Evolutionary conservation across 805 yeast species (phyloP), one percentile per base, ranked within the genome.

Genomic region (Ogataea sp.): DNA sequence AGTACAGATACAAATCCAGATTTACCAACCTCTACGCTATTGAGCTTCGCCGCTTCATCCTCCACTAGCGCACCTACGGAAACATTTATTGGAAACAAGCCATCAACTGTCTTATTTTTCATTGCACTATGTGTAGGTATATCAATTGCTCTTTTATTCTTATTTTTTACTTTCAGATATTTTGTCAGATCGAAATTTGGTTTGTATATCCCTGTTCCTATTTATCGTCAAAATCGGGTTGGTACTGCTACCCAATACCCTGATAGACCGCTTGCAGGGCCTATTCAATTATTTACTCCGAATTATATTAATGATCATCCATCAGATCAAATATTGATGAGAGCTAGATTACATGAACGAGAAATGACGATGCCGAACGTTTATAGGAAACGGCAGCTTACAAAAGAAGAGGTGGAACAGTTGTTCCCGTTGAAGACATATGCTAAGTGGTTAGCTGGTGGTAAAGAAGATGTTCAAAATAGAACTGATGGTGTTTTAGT

Each of bases 111-210:
- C 27, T 59, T 80, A 24, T 80, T 80, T 56, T 76, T 78, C 56
- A 58, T 80, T 11, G 83, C 85, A 1, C 64, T 80, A 27, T 73
- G 80, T 1, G 73, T 78, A 13, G 85, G 84, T 3, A 70, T 77
- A 11, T 51, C 70, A 18, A 76, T 78, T 30, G 83, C 83, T 5
- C 17, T 65, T 0, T 52, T 76, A 21, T 76, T 80, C 48, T 46
- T 77, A 8, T 77, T 77, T 57, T 78, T 80, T 65, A 74, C 84
- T 10, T 51, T 74, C 38, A 59, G 83, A 36, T 78, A 80, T 53
- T 71, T 78, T 47, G 67, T 79, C 3, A 60, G 84, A 38, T 66
- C 81, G 5, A 67, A 64, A 40, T 70, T 67, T 47, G 85, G 85
- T 0, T 59, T 78, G 10, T 74, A 71, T 45, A 58, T 70, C 21